phyloP scores from a whole-genome alignment of 768 basidiomycete genomes.

The Tulasnella sp. region DNA sequence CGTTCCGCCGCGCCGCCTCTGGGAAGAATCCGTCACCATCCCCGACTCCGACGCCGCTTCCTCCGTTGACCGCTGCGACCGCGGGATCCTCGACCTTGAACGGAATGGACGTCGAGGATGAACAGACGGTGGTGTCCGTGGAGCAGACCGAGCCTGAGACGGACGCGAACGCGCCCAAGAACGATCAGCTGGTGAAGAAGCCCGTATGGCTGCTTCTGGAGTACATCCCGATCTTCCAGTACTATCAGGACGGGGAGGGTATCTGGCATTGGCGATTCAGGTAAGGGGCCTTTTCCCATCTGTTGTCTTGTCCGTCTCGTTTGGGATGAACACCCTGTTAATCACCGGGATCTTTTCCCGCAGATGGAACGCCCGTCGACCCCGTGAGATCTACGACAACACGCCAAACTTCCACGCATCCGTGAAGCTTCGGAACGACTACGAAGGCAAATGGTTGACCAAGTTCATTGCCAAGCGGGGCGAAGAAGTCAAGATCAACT shows the following conservation, averaged over 20 bases:
- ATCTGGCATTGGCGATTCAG: slow-evolving; percentile 24
- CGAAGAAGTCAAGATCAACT: neutral
- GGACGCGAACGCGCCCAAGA: neutral
- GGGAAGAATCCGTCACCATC: neutral
- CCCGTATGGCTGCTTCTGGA: slow-evolving; percentile 34
- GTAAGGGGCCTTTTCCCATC: neutral
- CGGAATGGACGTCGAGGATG: neutral
- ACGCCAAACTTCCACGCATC: slow-evolving; percentile 11
- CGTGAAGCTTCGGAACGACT: neutral
- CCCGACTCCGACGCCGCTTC: neutral
- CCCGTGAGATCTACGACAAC: slow-evolving; percentile 21
- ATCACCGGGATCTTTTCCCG: neutral
- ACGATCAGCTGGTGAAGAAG: slow-evolving; percentile 15
- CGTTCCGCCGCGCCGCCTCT: neutral
- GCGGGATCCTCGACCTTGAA: neutral
- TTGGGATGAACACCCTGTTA: neutral
- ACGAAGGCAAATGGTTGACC: slow-evolving; percentile 1
- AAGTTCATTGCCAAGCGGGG: neutral
- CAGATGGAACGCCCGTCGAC: slow-evolving; percentile 11
- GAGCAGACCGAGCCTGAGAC: neutral
- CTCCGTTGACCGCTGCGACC: neutral
- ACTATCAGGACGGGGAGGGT: slow-evolving; percentile 28
- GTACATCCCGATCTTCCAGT: slow-evolving; percentile 16
- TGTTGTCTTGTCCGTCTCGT: neutral
- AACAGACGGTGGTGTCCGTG: neutral